Conservation (phyloP, 768 basidiomycete species). For the Tephrocybe rancida region DNA sequence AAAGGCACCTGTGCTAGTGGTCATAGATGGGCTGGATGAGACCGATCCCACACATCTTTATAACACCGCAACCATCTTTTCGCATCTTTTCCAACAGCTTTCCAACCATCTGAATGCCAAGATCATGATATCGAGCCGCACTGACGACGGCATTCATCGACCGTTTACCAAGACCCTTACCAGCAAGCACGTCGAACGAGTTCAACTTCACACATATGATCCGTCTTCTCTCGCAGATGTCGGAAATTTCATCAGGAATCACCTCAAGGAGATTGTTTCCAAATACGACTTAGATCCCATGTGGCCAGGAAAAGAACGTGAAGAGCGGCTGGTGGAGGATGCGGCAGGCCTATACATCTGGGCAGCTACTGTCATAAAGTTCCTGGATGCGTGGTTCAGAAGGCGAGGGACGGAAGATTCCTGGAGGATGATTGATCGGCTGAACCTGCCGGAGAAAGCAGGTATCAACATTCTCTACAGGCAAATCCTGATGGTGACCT, state of each 20-base stretch:
- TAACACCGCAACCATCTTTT: constrained; percentile 12
- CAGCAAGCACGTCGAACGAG: constrained; percentile 8
- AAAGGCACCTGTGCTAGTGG: constrained; percentile 10
- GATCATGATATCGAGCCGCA: constrained; percentile 17
- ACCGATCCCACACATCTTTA: constrained; percentile 7
- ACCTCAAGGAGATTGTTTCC: constrained; percentile 2
- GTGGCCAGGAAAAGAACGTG: constrained; percentile 10
- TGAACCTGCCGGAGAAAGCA: constrained; percentile 3
- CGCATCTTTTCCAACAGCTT: constrained; percentile 5
- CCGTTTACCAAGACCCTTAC: constrained; percentile 9
- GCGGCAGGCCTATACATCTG: constrained; percentile 14
- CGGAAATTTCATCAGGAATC: constrained; percentile 2
- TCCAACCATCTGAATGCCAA: constrained; percentile 8
- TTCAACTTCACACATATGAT: constrained; percentile 14
- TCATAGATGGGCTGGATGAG: constrained; percentile 21
- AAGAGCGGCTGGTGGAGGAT: neutral
- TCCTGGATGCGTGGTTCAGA: constrained; percentile 4
- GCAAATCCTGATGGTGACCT: neutral
- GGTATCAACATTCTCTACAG: constrained; percentile 14
- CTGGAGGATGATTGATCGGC: constrained; percentile 5
- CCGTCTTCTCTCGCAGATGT: constrained; percentile 14
- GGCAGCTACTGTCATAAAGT: constrained; percentile 9
- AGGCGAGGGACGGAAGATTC: constrained; percentile 4
- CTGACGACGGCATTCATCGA: constrained; percentile 13
- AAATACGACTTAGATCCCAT: constrained; percentile 6